Base-by-base conservation (phyloP, 495 filamentous ascomycete species). In the Xylaria telfairii region DNA sequence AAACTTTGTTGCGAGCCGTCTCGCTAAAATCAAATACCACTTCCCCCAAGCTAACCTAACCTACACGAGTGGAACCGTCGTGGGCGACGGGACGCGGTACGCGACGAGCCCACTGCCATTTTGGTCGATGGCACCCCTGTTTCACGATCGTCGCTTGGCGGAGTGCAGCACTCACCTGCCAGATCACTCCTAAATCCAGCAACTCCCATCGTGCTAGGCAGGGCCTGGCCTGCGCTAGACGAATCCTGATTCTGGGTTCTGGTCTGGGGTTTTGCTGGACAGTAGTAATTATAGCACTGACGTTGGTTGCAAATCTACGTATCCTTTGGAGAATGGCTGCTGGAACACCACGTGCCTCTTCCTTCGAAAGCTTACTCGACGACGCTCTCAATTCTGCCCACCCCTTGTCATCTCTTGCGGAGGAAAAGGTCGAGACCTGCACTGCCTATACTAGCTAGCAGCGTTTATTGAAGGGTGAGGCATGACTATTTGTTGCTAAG, bases 101-200 rank as follows among this genome's bases (percentile, higher is more conserved):
- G 42, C 30, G 26, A 51, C 30, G 8, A 17, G 46, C 28, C 46
- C 34, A 66, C 54, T 66, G 8, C 64, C 64, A 17, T 17, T 42
- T 54, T 24, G 0, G 44, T 46, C 46, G 28, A 37, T 30, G 17
- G 12, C 4, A 54, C 12, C 64, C 63, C 47, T 24, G 64, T 66
- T 66, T 66, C 64, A 54, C 64, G 46, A 66, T 66, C 30, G 19
- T 54, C 64, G 47, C 34, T 57, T 47, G 53, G 65, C 26, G 53
- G n/a, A 46, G 65, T 26, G 39, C 21, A 13, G 17, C 39, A 42
- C 47, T n/a, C 0, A 57, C 56, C 56, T 37, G 32, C 7, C 56
- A 54, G 56, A 68, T 68, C 65, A 30, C 49, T 68, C 34, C 65
- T 32, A 17, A 24, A 68, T 46, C 21, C 4, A 67, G 65, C 37